Evolutionary conservation across 768 basidiomycete genomes (phyloP), one percentile per base, ranked within the genome.

Genomic region (Suillus placidus): DNA sequence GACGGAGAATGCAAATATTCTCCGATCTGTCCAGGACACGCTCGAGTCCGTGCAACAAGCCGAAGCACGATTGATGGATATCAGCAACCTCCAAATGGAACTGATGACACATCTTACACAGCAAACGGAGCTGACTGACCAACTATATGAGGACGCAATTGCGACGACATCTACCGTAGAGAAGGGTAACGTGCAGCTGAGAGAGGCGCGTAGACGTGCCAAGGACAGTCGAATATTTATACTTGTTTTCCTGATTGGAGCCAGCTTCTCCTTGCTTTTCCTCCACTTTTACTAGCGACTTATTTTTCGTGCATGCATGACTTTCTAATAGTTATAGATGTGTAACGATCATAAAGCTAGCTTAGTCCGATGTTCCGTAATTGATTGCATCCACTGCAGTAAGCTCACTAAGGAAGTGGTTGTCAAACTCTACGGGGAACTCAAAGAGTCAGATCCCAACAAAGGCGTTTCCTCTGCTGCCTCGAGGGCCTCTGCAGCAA

Each of bases 91-190:
- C 64, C 97, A 99, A 81, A 90, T 92, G 80, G 93, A 98, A 77
- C 83, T 99, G 69, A 88, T 97, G 60, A 82, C 86, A 16, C 95
- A 98, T 74, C 83, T 99, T 47, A 90, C 91, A 42, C 85, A 83
- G 71, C 97, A 99, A 82, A 92, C 92, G 3, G 96, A 96, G 80
- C 78, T 95, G 69, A 95, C 95, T 12, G 96, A 99, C 72, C 88
- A 94, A 76, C 80, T 99, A 66, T 97, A 94, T 73, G 95, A 97
- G 70, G 97, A 99, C 73, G 96, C 95, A 10, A 90, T 97, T 62
- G 87, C 91, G 2, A 93, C 92, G 35, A 91, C 93, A 13, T 88
- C 87, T 9, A 91, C 88, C 56, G 89, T 98, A 45, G 92, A 92
- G 70, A 92, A 91, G 76, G 95, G 97, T 40, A 98, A 98, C 71